Evolutionary conservation across 2,329 filamentous ascomycete species (phyloP), one percentile per base, ranked within the genome.

Genomic region (Fusarium armeniacum): DNA sequence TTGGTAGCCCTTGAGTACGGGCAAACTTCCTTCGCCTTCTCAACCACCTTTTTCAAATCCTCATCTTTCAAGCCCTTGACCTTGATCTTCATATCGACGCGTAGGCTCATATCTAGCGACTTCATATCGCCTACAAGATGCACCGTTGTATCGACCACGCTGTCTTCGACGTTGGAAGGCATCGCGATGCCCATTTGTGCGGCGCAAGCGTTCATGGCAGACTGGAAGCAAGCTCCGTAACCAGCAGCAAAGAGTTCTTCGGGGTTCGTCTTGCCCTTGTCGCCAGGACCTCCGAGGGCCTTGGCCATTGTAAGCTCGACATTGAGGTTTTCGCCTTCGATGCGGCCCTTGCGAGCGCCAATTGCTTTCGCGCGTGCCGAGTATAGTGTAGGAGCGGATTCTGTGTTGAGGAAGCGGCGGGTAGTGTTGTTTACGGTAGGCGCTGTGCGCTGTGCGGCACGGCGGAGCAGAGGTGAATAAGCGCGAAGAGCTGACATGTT

Each of bases 301-400:
- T 65, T 65, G 55, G 62, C 63, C 62, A 65, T 65, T 15, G 62
- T 65, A 10, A 65, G 55, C n/a, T 65, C 35, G 11, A 65, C 62
- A 35, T 65, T 66, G 36, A 65, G 62, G 12, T 65, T 66, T 11
- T 65, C 62, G 2, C 62, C 62, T 18, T 66, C 54, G 28, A 65
- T 38, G 9, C 57, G 62, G 12, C 62, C 62, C 10, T 65, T 65
- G 16, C 62, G 54, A 10, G 62, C 62, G 7, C 62, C 62, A 28
- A 65, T 18, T 12, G 45, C 62, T n/a, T 61, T 65, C 35, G 62
- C 62, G 33, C 54, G 62, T 3, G 62, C 62, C 4, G 62, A 65
- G 47, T 65, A 65, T 22, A 65, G 62, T 4, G 44, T 61, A 2
- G 58, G 53, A 10, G 58, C 36, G 1, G 53, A 8, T 58, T 61